Evolutionary conservation across 176 grass and related monocot genomes (phyloP).

Genomic region (Carex myosuroides): DNA sequence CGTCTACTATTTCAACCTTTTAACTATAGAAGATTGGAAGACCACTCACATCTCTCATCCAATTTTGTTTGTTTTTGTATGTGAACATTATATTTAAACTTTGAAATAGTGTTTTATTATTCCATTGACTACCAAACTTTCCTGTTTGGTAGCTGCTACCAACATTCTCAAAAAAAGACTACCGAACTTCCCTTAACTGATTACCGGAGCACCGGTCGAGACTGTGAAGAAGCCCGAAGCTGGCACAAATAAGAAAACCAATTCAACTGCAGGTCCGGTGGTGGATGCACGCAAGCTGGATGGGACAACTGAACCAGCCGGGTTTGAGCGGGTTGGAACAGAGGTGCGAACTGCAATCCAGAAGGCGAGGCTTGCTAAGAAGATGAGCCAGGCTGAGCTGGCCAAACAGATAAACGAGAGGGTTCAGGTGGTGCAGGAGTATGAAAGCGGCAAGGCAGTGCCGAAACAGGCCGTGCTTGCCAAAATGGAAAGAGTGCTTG

Average conservation of each 20-base stretch:
- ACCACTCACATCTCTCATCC: too few relatives aligned
- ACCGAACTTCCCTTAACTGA: too few relatives aligned
- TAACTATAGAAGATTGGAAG: too few relatives aligned
- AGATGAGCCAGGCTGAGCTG: conserved; percentile 86
- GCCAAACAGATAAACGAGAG: conserved; percentile 77
- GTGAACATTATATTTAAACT: too few relatives aligned
- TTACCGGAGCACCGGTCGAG: conserved; percentile 49
- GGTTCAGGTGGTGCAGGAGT: conserved; percentile 82
- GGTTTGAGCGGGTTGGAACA: conserved; percentile 40
- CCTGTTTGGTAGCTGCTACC: too few relatives aligned
- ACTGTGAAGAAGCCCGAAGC: conserved; percentile 54
- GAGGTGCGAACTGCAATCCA: conserved; percentile 64
- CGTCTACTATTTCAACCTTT: too few relatives aligned
- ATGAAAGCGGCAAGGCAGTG: conserved; percentile 69
- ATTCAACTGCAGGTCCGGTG: neutral
- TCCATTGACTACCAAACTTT: too few relatives aligned
- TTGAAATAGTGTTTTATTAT: too few relatives aligned
- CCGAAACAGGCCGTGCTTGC: conserved; percentile 68
- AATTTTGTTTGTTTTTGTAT: too few relatives aligned
- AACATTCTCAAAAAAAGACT: too few relatives aligned
- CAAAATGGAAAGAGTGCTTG: conserved; percentile 80
- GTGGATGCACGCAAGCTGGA: conserved; percentile 61
- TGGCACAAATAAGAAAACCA: conserved; percentile 53
- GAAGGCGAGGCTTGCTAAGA: conserved; percentile 63
- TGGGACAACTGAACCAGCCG: conserved; percentile 61